These are phyloP conservation scores for Crucihimalaya himalaica DNA, from an alignment of 345 rosid species.

Conservation along the genomic window DNA sequence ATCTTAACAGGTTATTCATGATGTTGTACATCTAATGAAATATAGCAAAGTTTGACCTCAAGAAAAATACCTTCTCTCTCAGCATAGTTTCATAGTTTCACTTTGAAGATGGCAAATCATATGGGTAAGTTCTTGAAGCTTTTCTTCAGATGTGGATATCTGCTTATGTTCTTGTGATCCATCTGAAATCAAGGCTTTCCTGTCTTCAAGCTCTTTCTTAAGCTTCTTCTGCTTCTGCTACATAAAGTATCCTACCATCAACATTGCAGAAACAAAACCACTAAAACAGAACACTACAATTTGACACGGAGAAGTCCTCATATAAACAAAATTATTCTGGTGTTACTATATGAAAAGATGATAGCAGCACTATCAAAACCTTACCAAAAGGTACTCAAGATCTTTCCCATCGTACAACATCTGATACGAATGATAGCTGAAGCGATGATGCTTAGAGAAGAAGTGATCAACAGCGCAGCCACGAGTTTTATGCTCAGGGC, in stretches of 20 bases:
- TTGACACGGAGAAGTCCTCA: too few relatives aligned
- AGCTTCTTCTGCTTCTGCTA: slow-evolving; percentile 62
- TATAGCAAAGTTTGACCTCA: neutral
- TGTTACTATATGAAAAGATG: neutral
- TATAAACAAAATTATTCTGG: too few relatives aligned
- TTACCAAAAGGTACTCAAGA: slow-evolving; percentile 63
- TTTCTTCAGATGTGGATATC: slow-evolving; percentile 52
- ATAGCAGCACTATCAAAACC: slow-evolving; percentile 19
- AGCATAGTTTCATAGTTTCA: slow-evolving; percentile 56
- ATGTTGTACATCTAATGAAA: neutral
- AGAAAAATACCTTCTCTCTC: slow-evolving; percentile 56
- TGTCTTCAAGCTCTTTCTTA: slow-evolving; percentile 49
- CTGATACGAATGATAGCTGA: slow-evolving; percentile 64
- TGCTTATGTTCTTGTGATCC: slow-evolving; percentile 38
- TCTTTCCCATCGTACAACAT: slow-evolving; percentile 68
- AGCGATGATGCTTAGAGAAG: slow-evolving; percentile 68
- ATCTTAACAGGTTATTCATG: neutral
- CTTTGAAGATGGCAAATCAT: slow-evolving; percentile 57
- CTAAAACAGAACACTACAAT: neutral
- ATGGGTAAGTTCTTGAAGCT: slow-evolving; percentile 58
- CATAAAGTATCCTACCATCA: slow-evolving; percentile 23
- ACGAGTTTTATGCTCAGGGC: slow-evolving; percentile 54
- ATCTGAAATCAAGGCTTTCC: slow-evolving; percentile 42
- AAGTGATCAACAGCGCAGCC: slow-evolving; percentile 80
- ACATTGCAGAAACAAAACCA: too few relatives aligned